These are phyloP conservation scores for Chaetomium sp. DNA, from an alignment of 2,329 filamentous ascomycete genomes.

Conservation along the genomic window DNA sequence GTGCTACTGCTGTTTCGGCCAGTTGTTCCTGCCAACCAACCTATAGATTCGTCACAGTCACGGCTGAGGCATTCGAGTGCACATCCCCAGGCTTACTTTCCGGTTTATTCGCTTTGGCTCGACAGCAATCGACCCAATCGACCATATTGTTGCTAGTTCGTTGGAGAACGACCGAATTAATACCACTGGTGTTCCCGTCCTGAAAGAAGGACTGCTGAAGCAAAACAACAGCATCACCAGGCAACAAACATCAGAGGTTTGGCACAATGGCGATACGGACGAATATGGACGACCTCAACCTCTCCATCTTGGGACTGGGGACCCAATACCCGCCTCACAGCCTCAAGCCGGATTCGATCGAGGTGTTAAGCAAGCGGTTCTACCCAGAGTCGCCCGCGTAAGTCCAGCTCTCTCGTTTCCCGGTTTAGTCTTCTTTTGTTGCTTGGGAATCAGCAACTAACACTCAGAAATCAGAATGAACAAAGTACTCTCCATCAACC, in stretches of 20 bases:
- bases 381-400: conserved; percentile 56
- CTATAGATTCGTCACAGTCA: too few species aligned
- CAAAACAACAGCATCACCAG: background rate
- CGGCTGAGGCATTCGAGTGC: too few species aligned
- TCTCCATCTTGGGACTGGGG: conserved; percentile 55
- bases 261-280: conserved; percentile 37
- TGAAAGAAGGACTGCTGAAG: too few species aligned
- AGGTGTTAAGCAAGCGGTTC: conserved; percentile 47
- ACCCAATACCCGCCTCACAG: conserved; percentile 53
- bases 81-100: too few species aligned
- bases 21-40: too few species aligned
- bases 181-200: too few species aligned
- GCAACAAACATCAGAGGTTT: background rate
- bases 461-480: conserved; percentile 42
- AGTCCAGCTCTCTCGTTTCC: conserved; percentile 23
- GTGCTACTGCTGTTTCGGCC: too few species aligned
- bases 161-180: too few species aligned
- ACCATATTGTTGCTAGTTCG: too few species aligned
- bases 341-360: conserved; percentile 45
- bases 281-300: conserved; percentile 45
- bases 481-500: conserved; percentile 58
- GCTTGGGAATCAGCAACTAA: background rate
- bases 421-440: background rate
- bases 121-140: too few species aligned
- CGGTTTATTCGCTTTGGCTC: too few species aligned